Base-by-base conservation (phyloP, 2,329 filamentous ascomycete genomes). In the Colletotrichum somersetense region DNA sequence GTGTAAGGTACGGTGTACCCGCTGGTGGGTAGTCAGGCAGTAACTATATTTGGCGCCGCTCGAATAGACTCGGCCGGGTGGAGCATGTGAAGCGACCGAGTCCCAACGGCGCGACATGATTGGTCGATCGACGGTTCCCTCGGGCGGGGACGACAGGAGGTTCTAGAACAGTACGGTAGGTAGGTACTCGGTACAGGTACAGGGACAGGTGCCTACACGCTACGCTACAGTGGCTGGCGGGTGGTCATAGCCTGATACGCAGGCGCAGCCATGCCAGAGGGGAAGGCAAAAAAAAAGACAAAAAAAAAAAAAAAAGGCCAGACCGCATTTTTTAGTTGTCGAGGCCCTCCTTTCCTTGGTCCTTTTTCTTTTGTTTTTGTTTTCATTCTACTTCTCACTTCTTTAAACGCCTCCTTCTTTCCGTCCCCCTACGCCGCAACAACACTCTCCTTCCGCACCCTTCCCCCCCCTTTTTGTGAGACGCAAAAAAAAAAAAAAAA, bases 41-140 rank as follows among this genome's bases (percentile, higher is more conserved):
- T 23, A 16, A 44, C 58, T 50, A 33, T 18, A 52, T 38, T 56
- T 53, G 53, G 62, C 26, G 30, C 53, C 30, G 33, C 38, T 12
- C 48, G 48, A 42, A 40, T 53, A 38, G 48, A n/a, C 30, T 44
- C 42, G 6, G 8, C 33, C 18, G 16, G 52, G 52, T 63, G 68
- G 64, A 58, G 59, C 69, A 69, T 63, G 69, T 72, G 69, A 72
- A 69, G 59, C 59, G 55, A 53, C 62, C 56, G 56, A 11, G 53
- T 38, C n/a, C 44, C 30, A 30, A 30, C 8, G 7, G 26, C n/a
- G 20, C 4, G 18, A 14, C 33, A 2, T 72, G 66, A 69, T 72
- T 72, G 65, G 69, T 5, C 14, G 10, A 7, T 6, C 8, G n/a
- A 26, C 12, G 56, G 38, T 10, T 23, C 10, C 14, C 30, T 50